Conservation (phyloP, 352 stramenopile genomes). For the Phytophthora colocasiae region DNA sequence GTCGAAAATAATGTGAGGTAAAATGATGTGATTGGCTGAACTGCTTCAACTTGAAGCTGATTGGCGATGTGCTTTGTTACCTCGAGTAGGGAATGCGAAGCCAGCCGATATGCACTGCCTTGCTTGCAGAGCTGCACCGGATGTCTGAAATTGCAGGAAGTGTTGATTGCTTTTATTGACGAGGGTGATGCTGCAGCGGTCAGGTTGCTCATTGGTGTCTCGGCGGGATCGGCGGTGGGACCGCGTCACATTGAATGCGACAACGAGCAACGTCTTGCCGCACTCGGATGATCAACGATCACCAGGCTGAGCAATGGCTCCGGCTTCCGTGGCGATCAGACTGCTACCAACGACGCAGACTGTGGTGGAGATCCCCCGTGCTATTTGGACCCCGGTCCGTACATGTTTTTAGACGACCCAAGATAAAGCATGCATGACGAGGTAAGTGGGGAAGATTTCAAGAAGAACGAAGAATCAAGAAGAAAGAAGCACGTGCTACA, state of each 20-base stretch:
- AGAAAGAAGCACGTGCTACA: not conserved
- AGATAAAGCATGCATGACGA: not conserved
- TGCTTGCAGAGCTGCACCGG: slow-evolving; percentile 5
- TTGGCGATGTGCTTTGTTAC: too few species aligned
- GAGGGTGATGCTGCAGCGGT: slow-evolving; percentile 13
- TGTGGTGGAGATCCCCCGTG: not conserved
- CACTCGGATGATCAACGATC: not conserved
- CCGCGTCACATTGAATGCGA: slow-evolving; percentile 1
- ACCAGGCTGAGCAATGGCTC: not conserved
- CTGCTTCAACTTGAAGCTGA: slow-evolving; percentile 3
- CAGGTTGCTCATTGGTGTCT: not conserved
- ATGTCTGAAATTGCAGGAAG: not conserved
- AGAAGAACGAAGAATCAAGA: too few species aligned
- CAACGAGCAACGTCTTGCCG: not conserved
- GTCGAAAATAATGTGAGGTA: not conserved
- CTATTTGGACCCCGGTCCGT: slow-evolving; percentile 1
- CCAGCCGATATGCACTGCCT: not conserved
- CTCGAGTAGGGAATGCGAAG: too few species aligned
- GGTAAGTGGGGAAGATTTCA: not conserved
- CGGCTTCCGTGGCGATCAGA: slow-evolving; percentile 8
- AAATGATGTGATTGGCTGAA: slow-evolving; percentile 5
- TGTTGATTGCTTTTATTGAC: slow-evolving; percentile 10
- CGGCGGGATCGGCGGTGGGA: slow-evolving; percentile 3
- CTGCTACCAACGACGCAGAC: slow-evolving; percentile 1
- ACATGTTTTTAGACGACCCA: not conserved